phyloP scores from a whole-genome alignment of 1,284 basidiomycete genomes.

The Malassezia brasiliensis region DNA sequence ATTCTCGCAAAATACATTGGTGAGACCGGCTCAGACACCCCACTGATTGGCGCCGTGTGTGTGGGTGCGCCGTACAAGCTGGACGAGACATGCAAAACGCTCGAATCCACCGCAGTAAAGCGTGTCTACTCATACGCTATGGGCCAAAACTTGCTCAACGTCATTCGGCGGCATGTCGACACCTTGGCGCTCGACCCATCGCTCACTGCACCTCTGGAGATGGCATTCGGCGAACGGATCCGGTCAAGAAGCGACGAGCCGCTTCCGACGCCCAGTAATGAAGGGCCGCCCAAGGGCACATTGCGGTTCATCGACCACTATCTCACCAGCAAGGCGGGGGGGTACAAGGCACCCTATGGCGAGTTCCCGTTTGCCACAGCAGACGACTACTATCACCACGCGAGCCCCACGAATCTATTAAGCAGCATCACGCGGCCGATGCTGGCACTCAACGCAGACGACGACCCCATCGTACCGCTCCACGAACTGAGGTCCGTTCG shows the following conservation, averaged over 20 bases:
- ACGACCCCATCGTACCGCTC: constrained; percentile 70
- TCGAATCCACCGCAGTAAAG: constrained; percentile 57
- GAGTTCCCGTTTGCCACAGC: constrained; percentile 53
- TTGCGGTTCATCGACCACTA: constrained; percentile 52
- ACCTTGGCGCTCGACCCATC: constrained; percentile 31
- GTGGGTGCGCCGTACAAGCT: constrained; percentile 76
- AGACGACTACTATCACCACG: constrained; percentile 63
- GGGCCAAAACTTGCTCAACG: constrained; percentile 62
- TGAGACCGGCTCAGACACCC: constrained; percentile 67
- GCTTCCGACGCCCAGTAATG: background rate
- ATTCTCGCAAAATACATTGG: constrained; percentile 84
- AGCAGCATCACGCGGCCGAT: constrained; percentile 48
- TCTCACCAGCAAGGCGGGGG: constrained; percentile 67
- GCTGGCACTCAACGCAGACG: constrained; percentile 73
- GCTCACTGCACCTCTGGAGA: constrained; percentile 25
- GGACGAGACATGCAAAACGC: constrained; percentile 50
- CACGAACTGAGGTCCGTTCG: constrained; percentile 22
- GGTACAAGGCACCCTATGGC: constrained; percentile 51
- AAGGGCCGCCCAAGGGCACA: constrained; percentile 17
- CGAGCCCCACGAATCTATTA: constrained; percentile 32
- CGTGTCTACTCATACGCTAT: constrained; percentile 72
- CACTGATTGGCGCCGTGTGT: constrained; percentile 61
- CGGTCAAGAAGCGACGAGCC: constrained; percentile 16
- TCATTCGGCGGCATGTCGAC: constrained; percentile 28
- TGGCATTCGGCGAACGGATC: constrained; percentile 22